Base-by-base conservation (phyloP, 495 filamentous ascomycete genomes). In the Hypoxylon trugodes region DNA sequence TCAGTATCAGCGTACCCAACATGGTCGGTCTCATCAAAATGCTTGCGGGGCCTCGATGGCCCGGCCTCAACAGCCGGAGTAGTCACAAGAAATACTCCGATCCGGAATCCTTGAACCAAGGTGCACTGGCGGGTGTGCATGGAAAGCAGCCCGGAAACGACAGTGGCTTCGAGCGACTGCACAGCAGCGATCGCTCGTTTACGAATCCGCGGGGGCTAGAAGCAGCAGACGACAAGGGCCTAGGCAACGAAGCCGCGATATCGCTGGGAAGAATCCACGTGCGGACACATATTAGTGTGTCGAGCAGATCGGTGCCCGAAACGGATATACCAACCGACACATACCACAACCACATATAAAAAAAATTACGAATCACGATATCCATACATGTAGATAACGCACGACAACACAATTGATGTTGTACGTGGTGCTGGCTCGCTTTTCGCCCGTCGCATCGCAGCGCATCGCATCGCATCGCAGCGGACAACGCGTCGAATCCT, bases 1-100 rank as follows among this genome's bases (percentile, higher is more conserved):
- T 57, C 28, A 47, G 53, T 19, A 18, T 57, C 12, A 57, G 53
- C 53, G 53, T 57, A 30, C 53, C 53, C 8, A 57, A 57, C 15
- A 47, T 37, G 19, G 22, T 47, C 32, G 53, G 53, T 10, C 53
- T 57, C 18, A 35, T 47, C 19, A 57, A 57, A 24, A 16, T 18
- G 7, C 40, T 47, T 3, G 12, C 37, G 19, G 53, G 41, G n/a
- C 22, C 28, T 1, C 41, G 53, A 6, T 57, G 53, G 40, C 53
- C 43, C 18, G 40, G 28, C 0, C 24, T 9, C 43, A 32, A 36
- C 4, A 12, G 12, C 4, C 36, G 25, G 18, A 37, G 53, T 19
- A 57, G 41, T n/a, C n/a, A n/a, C 28, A 36, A 47, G 2, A 38
- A 9, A n/a, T 32, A 35, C 28, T 47, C 40, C 18, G 43, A 46